Evolutionary conservation across 352 stramenopile species (phyloP).

Genomic region (Pilasporangium apinafurcum): DNA sequence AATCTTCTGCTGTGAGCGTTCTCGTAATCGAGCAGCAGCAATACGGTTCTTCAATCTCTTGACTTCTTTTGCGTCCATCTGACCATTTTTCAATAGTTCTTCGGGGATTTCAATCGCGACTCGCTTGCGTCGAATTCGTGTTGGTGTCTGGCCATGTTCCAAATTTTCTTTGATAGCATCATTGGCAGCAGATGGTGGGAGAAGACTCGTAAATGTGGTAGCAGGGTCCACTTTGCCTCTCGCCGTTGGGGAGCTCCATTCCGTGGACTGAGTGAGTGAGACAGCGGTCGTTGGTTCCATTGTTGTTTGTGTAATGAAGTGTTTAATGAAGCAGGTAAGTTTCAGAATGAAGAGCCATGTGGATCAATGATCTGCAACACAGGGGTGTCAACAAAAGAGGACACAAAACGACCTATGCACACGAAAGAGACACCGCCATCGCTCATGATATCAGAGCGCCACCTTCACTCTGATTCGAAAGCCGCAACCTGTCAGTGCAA

Average conservation of each 20-base stretch:
- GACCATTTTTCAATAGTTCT: constrained; percentile 2
- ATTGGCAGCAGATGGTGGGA: no score
- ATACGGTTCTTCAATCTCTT: constrained; percentile 57
- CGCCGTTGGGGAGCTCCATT: no score
- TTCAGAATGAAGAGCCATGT: neutral
- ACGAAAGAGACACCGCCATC: no score
- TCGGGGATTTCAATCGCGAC: constrained; percentile 42
- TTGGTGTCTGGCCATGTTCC: constrained; percentile 7
- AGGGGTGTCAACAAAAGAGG: no score
- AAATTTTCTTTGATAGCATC: no score
- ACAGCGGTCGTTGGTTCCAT: neutral
- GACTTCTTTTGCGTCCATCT: constrained; percentile 33
- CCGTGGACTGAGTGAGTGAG: no score
- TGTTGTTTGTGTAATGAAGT: no score
- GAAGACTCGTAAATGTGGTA: no score
- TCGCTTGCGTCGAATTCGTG: constrained; percentile 34
- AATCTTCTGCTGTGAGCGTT: constrained; percentile 41
- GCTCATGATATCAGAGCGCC: no score
- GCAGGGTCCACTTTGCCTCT: no score
- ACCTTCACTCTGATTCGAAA: neutral
- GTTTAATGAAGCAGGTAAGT: neutral
- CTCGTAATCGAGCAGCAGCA: constrained; percentile 25
- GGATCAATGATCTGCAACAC: neutral
- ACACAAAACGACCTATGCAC: no score
- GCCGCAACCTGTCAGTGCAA: neutral